Percentiles rank a stretch among this genome's conserved stretches.
Conservation (phyloP, 2,329 filamentous ascomycete species). For the Epichloe sibirici region DNA sequence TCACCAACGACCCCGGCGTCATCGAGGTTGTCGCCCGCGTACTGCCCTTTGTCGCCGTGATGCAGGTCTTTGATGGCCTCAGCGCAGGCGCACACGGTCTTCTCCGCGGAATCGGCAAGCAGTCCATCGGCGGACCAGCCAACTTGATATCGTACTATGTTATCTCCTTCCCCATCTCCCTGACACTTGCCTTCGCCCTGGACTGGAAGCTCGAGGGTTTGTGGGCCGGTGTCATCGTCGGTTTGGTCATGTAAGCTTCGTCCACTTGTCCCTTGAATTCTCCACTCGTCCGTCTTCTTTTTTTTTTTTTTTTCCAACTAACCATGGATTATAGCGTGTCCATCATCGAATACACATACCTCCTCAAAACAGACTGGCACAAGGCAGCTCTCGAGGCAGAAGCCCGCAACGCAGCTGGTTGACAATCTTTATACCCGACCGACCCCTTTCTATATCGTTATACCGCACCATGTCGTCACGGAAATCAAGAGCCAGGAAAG, state of each 20-base stretch:
- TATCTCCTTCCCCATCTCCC: constrained; percentile 73
- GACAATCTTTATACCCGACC: constrained; percentile 4
- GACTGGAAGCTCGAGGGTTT: constrained; percentile 68
- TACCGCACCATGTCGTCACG: too few relatives aligned
- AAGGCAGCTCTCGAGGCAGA: constrained; percentile 40
- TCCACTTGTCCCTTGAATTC: not conserved
- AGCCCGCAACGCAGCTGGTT: constrained; percentile 34
- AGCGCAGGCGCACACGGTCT: constrained; percentile 73
- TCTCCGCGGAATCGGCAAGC: constrained; percentile 74
- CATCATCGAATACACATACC: constrained; percentile 40
- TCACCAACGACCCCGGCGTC: constrained; percentile 63
- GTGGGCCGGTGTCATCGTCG: constrained; percentile 69
- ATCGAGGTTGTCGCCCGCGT: constrained; percentile 54
- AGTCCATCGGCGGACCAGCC: constrained; percentile 81
- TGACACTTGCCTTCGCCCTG: constrained; percentile 65
- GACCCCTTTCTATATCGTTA: too few relatives aligned
- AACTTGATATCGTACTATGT: constrained; percentile 80
- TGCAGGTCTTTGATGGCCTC: constrained; percentile 81
- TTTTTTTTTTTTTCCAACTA: constrained; percentile 1
- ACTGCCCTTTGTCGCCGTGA: constrained; percentile 71
- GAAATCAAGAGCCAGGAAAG: too few relatives aligned
- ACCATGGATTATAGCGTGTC: constrained; percentile 28
- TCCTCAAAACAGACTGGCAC: constrained; percentile 41
- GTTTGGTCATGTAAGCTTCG: constrained; percentile 46
- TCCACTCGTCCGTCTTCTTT: not conserved